Evolutionary conservation across 257 asterid genomes (phyloP).

Genomic region (Ilex asprella): DNA sequence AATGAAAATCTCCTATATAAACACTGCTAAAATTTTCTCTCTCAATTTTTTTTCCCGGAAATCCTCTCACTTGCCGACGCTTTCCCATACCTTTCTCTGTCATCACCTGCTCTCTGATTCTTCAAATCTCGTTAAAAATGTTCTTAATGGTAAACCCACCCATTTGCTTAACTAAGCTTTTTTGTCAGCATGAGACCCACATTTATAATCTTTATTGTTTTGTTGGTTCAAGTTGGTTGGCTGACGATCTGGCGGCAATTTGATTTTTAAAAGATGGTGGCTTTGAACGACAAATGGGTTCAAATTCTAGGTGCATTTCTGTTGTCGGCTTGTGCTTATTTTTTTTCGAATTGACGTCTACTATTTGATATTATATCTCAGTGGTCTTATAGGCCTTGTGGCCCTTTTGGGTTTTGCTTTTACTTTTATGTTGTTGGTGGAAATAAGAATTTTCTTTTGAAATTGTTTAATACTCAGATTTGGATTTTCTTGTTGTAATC

Average conservation of each 20-base stretch:
- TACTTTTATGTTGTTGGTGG: slow-evolving; percentile 21
- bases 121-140: neutral
- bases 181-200: slow-evolving; percentile 34
- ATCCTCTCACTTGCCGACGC: slow-evolving; percentile 11
- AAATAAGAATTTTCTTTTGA: slow-evolving; percentile 20
- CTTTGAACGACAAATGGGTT: slow-evolving; percentile 31
- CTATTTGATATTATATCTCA: slow-evolving; percentile 9
- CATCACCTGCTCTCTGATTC: slow-evolving; percentile 18
- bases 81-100: slow-evolving; percentile 1
- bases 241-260: slow-evolving; percentile 37
- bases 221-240: slow-evolving; percentile 44
- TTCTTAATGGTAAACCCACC: neutral
- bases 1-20: too few species aligned
- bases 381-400: slow-evolving; percentile 4
- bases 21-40: neutral
- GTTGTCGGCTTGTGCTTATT: slow-evolving; percentile 32
- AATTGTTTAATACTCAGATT: slow-evolving; percentile 28
- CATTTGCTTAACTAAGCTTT: slow-evolving; percentile 16
- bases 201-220: slow-evolving; percentile 24
- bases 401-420: slow-evolving; percentile 22
- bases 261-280: slow-evolving; percentile 25
- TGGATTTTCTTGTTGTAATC: slow-evolving; percentile 44
- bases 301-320: slow-evolving; percentile 45
- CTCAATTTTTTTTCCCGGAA: slow-evolving; percentile 3
- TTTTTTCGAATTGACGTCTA: slow-evolving; percentile 23